These are phyloP conservation scores for Myxozyma nipponensis DNA, from an alignment of 805 yeast species.

Conservation along the genomic window DNA sequence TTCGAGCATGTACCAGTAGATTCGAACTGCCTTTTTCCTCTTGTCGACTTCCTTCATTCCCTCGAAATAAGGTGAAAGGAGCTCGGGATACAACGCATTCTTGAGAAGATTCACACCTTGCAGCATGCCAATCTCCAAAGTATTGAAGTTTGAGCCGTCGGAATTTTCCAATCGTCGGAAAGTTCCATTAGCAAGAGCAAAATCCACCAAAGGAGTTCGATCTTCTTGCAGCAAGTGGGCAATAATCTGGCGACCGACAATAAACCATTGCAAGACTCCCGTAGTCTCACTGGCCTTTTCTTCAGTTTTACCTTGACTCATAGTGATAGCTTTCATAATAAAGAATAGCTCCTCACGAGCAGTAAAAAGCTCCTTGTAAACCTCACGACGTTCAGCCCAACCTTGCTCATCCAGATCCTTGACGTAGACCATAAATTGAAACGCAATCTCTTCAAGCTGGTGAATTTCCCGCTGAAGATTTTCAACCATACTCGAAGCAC, in stretches of 20 bases:
- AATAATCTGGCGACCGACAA: slow-evolving; percentile 64
- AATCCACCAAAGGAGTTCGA: slow-evolving; percentile 63
- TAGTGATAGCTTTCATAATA: slow-evolving; percentile 45
- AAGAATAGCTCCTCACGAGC: slow-evolving; percentile 43
- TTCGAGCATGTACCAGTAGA: slow-evolving; percentile 73
- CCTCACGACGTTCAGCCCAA: slow-evolving; percentile 24
- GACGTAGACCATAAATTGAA: slow-evolving; percentile 46
- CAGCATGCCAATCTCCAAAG: slow-evolving; percentile 54
- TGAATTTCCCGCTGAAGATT: slow-evolving; percentile 49
- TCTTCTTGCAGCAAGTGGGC: slow-evolving; percentile 63
- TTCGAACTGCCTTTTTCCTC: slow-evolving; percentile 39
- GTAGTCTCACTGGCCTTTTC: slow-evolving; percentile 31
- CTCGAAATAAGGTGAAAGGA: slow-evolving; percentile 52
- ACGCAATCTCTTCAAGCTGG: slow-evolving; percentile 42
- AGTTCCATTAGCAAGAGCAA: slow-evolving; percentile 58
- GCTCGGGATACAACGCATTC: slow-evolving; percentile 61
- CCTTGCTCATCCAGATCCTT: slow-evolving; percentile 42
- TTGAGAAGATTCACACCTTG: slow-evolving; percentile 65
- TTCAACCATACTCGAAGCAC: slow-evolving; percentile 47
- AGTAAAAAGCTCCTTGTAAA: slow-evolving; percentile 16
- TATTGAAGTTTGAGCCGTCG: slow-evolving; percentile 65
- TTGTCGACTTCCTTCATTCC: slow-evolving; percentile 31
- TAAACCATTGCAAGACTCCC: slow-evolving; percentile 55
- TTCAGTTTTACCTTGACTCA: slow-evolving; percentile 36
- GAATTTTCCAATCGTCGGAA: slow-evolving; percentile 60